Evolutionary conservation across 768 basidiomycete genomes (phyloP).

Genomic region (Auricularia heimuer): DNA sequence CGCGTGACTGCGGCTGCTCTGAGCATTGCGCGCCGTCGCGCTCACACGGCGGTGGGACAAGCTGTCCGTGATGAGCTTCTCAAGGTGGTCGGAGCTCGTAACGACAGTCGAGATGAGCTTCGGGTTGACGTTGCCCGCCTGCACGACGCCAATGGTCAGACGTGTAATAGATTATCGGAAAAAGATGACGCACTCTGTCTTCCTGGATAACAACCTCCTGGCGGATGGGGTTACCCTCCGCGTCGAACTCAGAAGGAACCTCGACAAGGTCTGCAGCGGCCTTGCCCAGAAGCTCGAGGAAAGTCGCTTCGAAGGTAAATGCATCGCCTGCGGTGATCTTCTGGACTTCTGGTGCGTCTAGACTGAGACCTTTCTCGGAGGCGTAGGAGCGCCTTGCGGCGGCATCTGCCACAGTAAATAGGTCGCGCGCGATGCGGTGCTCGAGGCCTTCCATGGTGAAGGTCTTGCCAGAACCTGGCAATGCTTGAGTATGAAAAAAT

Average conservation of each 20-base stretch:
- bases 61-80: slow-evolving; percentile 21
- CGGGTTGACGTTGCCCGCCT: slow-evolving; percentile 20
- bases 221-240: slow-evolving; percentile 17
- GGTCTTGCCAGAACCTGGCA: neutral
- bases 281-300: slow-evolving; percentile 27
- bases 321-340: slow-evolving; percentile 3
- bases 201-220: slow-evolving; percentile 23
- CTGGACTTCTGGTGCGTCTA: neutral
- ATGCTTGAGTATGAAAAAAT: neutral
- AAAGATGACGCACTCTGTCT: slow-evolving; percentile 18
- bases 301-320: slow-evolving; percentile 25
- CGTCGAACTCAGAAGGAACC: slow-evolving; percentile 15
- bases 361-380: slow-evolving; percentile 7
- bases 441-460: slow-evolving; percentile 28
- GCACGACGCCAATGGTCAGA: slow-evolving; percentile 1
- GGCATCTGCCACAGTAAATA: slow-evolving; percentile 18
- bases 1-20: slow-evolving; percentile 27
- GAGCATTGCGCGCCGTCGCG: slow-evolving; percentile 23
- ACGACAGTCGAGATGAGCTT: slow-evolving; percentile 19
- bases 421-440: slow-evolving; percentile 24
- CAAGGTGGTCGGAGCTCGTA: slow-evolving; percentile 22
- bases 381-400: slow-evolving; percentile 15
- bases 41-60: slow-evolving; percentile 20
- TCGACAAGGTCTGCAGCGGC: slow-evolving; percentile 23
- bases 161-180: neutral